Conservation (phyloP, 2,329 filamentous ascomycete species). For the Rhinocladiella mackenziei region DNA sequence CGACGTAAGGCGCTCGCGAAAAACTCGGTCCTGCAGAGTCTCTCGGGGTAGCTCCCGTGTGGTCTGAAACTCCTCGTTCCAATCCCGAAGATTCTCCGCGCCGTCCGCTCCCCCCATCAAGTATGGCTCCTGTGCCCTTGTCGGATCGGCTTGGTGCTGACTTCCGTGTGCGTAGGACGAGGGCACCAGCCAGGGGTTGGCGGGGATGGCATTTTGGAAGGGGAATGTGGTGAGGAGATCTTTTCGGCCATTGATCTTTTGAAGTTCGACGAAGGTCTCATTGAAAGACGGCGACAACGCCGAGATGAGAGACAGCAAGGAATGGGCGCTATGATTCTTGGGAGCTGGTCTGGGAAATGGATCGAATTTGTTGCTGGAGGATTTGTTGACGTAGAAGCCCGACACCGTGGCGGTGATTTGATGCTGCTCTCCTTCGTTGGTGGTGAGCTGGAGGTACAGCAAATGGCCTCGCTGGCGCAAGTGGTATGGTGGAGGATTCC, state of each 20-base stretch:
- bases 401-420: slow-evolving; percentile 91
- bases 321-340: slow-evolving; percentile 77
- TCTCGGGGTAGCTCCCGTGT: slow-evolving; percentile 92
- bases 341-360: slow-evolving; percentile 74
- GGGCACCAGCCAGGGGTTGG: slow-evolving; percentile 84
- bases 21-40: slow-evolving; percentile 89
- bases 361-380: slow-evolving; percentile 91
- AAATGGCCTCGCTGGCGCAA: slow-evolving; percentile 88
- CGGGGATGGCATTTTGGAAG: slow-evolving; percentile 88
- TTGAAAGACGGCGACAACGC: slow-evolving; percentile 80
- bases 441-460: slow-evolving; percentile 82
- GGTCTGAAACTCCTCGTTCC: slow-evolving; percentile 99
- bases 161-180: slow-evolving; percentile 60
- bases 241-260: slow-evolving; percentile 77
- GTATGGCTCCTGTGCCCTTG: slow-evolving; percentile 88
- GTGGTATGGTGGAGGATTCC: slow-evolving; percentile 94
- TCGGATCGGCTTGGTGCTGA: slow-evolving; percentile 72
- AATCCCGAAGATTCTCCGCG: slow-evolving; percentile 89
- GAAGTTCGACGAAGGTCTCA: slow-evolving; percentile 68
- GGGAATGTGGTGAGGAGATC: slow-evolving; percentile 92
- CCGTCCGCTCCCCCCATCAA: slow-evolving; percentile 87
- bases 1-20: slow-evolving; percentile 86
- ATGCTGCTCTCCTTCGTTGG: slow-evolving; percentile 89
- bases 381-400: slow-evolving; percentile 97
- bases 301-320: slow-evolving; percentile 73